Percentiles rank a stretch among this genome's conserved stretches.
These are phyloP conservation scores for Licmophora abbreviata DNA, from an alignment of 108 stramenopile genomes.

Conservation along the genomic window DNA sequence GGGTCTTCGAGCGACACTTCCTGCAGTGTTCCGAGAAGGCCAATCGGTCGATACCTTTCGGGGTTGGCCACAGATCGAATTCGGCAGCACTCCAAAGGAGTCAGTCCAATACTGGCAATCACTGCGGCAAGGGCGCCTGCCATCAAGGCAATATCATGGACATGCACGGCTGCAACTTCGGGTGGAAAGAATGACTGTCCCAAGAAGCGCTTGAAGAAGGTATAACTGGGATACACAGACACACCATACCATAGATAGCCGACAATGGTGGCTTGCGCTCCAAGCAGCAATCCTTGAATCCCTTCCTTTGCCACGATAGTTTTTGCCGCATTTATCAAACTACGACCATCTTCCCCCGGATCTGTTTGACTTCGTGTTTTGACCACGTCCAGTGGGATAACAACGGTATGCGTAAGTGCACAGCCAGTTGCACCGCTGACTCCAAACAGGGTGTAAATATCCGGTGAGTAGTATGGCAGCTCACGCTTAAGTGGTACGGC, in stretches of 20 bases:
- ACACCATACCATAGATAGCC: slow-evolving; percentile 93
- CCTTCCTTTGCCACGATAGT: slow-evolving; percentile 74
- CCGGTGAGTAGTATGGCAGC: slow-evolving; percentile 24
- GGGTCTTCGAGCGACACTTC: slow-evolving; percentile 57
- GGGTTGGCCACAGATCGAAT: slow-evolving; percentile 89
- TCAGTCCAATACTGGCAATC: slow-evolving; percentile 84
- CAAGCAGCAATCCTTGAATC: slow-evolving; percentile 51
- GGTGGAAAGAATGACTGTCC: slow-evolving; percentile 28
- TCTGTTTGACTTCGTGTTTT: slow-evolving; percentile 82
- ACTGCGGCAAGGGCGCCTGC: slow-evolving; percentile 87
- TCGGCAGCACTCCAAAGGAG: slow-evolving; percentile 75
- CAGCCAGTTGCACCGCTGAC: slow-evolving; percentile 84
- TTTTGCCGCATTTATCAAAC: slow-evolving; percentile 27
- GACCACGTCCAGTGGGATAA: slow-evolving; percentile 89
- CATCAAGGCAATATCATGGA: slow-evolving; percentile 69
- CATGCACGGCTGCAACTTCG: slow-evolving; percentile 49
- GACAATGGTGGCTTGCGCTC: slow-evolving; percentile 82
- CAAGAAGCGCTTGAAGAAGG: slow-evolving; percentile 82
- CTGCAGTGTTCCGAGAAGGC: slow-evolving; percentile 56
- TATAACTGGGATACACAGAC: slow-evolving; percentile 87
- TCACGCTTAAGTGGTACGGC: slow-evolving; percentile 43
- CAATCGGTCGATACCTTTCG: slow-evolving; percentile 38
- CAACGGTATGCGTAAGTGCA: slow-evolving; percentile 79
- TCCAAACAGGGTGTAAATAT: slow-evolving; percentile 69
- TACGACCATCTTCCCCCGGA: slow-evolving; percentile 30